Percentiles rank a stretch among this genome's conserved stretches.
These are phyloP conservation scores for Alisma plantagoaquatica DNA, from an alignment of 106 monocot species.

Conservation along the genomic window DNA sequence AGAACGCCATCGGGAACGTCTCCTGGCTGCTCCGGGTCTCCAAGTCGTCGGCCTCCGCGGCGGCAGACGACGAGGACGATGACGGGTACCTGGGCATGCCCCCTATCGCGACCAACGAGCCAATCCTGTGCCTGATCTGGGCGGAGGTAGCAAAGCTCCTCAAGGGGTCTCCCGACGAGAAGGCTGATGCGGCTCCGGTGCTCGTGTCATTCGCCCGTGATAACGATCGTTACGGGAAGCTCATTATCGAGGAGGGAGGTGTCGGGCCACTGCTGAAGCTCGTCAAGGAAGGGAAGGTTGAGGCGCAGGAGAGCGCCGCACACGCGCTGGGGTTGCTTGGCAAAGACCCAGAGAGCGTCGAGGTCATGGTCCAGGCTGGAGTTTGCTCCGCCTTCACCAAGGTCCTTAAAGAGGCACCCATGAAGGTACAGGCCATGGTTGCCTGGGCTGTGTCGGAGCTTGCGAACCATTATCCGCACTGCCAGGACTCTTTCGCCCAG, in stretches of 20 bases:
- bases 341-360: slow-evolving; percentile 3
- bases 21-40: too few relatives aligned
- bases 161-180: too few relatives aligned
- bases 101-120: slow-evolving; percentile 80
- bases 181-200: slow-evolving; percentile 11
- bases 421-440: background rate
- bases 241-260: too few relatives aligned
- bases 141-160: too few relatives aligned
- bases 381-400: background rate
- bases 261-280: too few relatives aligned
- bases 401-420: background rate
- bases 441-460: background rate
- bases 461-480: background rate
- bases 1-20: slow-evolving; percentile 11
- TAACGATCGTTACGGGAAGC: too few relatives aligned
- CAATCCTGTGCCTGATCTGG: slow-evolving; percentile 77
- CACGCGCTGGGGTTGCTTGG: slow-evolving; percentile 5
- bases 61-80: slow-evolving; percentile 32
- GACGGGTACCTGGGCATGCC: slow-evolving; percentile 54
- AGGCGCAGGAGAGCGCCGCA: slow-evolving; percentile 14
- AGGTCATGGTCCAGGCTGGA: background rate
- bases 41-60: too few relatives aligned
- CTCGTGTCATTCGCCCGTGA: too few relatives aligned
- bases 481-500: background rate
- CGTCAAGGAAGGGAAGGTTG: too few relatives aligned